These are phyloP conservation scores for Aspergillus clavatus DNA, from an alignment of 2,329 filamentous ascomycete genomes.

Conservation along the genomic window DNA sequence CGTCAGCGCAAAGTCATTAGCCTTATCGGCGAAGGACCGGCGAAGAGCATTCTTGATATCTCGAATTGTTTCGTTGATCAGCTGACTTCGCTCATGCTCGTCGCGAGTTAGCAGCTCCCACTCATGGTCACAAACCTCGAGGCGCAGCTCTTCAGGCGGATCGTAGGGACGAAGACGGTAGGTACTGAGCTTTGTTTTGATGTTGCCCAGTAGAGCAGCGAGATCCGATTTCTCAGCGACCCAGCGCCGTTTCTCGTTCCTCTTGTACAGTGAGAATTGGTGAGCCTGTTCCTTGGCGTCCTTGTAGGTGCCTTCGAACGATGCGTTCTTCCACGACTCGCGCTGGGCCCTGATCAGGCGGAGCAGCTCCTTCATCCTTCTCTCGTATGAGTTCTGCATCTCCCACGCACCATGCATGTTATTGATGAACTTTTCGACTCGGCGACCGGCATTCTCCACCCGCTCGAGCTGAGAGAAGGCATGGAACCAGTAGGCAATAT, in stretches of 20 bases:
- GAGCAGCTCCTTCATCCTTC: constrained; percentile 79
- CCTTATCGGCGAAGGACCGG: constrained; percentile 92
- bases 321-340: constrained; percentile 69
- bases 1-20: constrained; percentile 93
- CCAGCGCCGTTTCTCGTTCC: constrained; percentile 86
- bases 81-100: constrained; percentile 81
- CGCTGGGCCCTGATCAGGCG: constrained; percentile 68
- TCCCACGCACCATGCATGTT: constrained; percentile 99
- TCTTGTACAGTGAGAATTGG: constrained; percentile 85
- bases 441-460: constrained; percentile 91
- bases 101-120: constrained; percentile 76
- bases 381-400: constrained; percentile 96
- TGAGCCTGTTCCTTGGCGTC: constrained; percentile 84
- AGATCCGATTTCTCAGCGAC: constrained; percentile 97
- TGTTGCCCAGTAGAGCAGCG: constrained; percentile 88
- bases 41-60: constrained; percentile 97
- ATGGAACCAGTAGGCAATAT: constrained; percentile 99
- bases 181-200: constrained; percentile 96
- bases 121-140: constrained; percentile 75
- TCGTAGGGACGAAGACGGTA: constrained; percentile 89
- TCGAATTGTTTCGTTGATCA: constrained; percentile 97
- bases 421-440: constrained; percentile 96
- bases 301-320: constrained; percentile 83
- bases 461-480: constrained; percentile 99
- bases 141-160: constrained; percentile 74